Evolutionary conservation across 805 yeast genomes (phyloP), one percentile per base, ranked within the genome.

Genomic region (Starmerella etchellsii): DNA sequence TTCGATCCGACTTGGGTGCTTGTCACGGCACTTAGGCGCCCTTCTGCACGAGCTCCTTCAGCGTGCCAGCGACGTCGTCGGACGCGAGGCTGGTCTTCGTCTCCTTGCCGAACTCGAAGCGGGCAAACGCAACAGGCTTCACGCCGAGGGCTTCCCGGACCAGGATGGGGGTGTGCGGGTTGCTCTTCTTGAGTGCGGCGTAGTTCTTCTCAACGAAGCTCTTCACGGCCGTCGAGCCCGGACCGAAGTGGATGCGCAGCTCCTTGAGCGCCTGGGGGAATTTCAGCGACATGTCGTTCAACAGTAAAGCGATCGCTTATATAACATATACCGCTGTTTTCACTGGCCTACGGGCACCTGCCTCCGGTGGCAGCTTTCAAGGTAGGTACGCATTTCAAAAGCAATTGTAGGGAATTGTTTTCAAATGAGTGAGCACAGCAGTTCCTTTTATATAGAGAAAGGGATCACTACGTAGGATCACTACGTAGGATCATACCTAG

Each of bases 81-180:
- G 59, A 69, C 34, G 67, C 73, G 48, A 72, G 65, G 28, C 54
- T 59, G 46, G 61, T 59, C 54, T 67, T 67, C 42, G 60, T 49
- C 58, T 70, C 76, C 49, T 55, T 59, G 23, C 76, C 76, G 50
- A 59, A 61, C 46, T 66, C 59, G 46, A 76, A 76, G 58, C 94
- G 73, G 28, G 87, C 81, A 44, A 74, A 79, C 39, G 81, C 71
- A 35, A 76, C 68, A 31, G 94, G 94, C 37, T 77, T 68, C 40
- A 78, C 73, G 37, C 82, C 83, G 46, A 65, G 65, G 25, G 84
- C 73, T 61, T 83, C 94, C 62, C 94, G 76, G 46, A 83, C 69
- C 56, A 83, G 67, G 40, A 83, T 76, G 11, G 93, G 93, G 24
- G 80, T 63, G 44, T 66, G 62, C 44, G 87, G 77, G 54, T 81